These are phyloP conservation scores for Penicillium aurantiogriseum DNA, from an alignment of 2,329 filamentous ascomycete genomes.

Conservation along the genomic window DNA sequence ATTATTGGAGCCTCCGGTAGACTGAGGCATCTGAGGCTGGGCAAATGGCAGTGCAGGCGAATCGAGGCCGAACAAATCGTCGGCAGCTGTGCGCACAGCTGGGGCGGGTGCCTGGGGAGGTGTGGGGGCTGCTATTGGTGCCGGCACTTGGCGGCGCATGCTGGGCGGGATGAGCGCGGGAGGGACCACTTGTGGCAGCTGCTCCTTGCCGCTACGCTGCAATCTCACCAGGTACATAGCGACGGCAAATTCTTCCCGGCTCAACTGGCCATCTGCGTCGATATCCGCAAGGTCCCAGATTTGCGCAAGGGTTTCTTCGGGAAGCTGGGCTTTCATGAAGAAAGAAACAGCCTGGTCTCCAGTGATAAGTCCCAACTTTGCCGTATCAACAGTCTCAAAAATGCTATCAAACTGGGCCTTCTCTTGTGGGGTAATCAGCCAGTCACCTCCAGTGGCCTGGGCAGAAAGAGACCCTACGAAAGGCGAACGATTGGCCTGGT, in stretches of 20 bases:
- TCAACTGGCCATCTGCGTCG: conserved; percentile 81
- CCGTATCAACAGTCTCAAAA: conserved; percentile 79
- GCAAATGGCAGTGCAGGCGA: conserved; percentile 55
- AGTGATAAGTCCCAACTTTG: conserved; percentile 77
- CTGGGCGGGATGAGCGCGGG: conserved; percentile 80
- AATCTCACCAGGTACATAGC: conserved; percentile 96
- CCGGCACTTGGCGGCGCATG: conserved; percentile 60
- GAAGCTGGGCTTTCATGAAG: conserved; percentile 85
- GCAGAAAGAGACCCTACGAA: conserved; percentile 52
- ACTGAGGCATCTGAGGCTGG: conserved; percentile 61
- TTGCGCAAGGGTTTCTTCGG: conserved; percentile 84
- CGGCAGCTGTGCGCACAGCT: conserved; percentile 71
- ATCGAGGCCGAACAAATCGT: conserved; percentile 92
- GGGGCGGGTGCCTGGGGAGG: conserved; percentile 46
- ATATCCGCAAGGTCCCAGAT: conserved; percentile 98
- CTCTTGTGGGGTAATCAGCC: conserved; percentile 78
- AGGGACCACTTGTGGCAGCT: conserved; percentile 74
- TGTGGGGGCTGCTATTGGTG: conserved; percentile 40
- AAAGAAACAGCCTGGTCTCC: conserved; percentile 94
- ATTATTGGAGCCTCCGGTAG: conserved; percentile 68
- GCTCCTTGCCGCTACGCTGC: conserved; percentile 71
- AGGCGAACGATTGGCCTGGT: conserved; percentile 40
- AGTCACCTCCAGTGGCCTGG: conserved; percentile 64
- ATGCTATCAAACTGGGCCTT: conserved; percentile 86
- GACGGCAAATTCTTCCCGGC: conserved; percentile 88